Conservation (phyloP, 768 basidiomycete genomes). For the Daedalea quercina region DNA sequence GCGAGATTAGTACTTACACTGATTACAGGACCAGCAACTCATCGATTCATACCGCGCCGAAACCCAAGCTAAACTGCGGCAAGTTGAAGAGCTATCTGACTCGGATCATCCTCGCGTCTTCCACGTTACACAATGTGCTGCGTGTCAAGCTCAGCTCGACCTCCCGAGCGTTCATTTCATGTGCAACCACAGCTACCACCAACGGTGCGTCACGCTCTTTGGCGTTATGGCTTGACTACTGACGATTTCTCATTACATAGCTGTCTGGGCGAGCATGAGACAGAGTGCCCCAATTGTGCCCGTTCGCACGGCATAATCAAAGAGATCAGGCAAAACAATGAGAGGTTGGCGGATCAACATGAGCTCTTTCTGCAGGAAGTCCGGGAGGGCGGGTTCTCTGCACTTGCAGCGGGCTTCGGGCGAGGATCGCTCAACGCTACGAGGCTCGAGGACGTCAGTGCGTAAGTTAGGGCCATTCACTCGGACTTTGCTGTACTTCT, state of each 20-base stretch:
- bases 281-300: conserved; percentile 86
- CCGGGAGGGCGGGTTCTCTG: conserved; percentile 59
- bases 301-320: conserved; percentile 83
- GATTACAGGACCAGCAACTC: conserved; percentile 70
- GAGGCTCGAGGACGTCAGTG: conserved; percentile 19
- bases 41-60: conserved; percentile 87
- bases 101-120: conserved; percentile 78
- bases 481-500: neutral
- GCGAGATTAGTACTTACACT: neutral
- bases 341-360: conserved; percentile 74
- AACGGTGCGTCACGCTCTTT: conserved; percentile 46
- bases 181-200: conserved; percentile 97
- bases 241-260: no score
- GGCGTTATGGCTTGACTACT: no score
- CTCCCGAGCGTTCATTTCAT: conserved; percentile 94
- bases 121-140: conserved; percentile 90
- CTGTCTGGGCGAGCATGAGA: conserved; percentile 84
- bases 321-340: conserved; percentile 85
- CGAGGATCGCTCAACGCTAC: conserved; percentile 48
- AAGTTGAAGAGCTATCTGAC: conserved; percentile 77
- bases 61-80: conserved; percentile 70
- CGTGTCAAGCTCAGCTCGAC: conserved; percentile 85
- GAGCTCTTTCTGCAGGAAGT: conserved; percentile 76
- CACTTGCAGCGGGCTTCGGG: conserved; percentile 65
- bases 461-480: conserved; percentile 1